Percentiles rank a stretch among this genome's conserved stretches.
Evolutionary conservation across 371 early-diverging fungal species (phyloP).

Genomic region (Mucor plumbeus): DNA sequence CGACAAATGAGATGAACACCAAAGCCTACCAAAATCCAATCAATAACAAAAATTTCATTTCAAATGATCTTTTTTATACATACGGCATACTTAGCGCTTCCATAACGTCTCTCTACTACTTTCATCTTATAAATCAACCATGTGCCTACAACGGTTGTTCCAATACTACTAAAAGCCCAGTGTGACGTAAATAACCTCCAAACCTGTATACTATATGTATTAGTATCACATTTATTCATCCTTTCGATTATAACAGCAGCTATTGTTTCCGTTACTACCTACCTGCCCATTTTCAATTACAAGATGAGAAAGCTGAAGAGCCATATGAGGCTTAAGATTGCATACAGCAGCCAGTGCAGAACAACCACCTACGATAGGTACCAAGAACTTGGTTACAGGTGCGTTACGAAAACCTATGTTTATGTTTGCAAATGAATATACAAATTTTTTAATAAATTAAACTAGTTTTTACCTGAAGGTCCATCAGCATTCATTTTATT

Average conservation of each 20-base stretch:
- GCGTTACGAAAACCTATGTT: constrained; percentile 67
- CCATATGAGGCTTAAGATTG: constrained; percentile 49
- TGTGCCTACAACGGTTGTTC: constrained; percentile 68
- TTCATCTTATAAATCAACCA: constrained; percentile 67
- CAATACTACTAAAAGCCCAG: constrained; percentile 57
- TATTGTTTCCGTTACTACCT: not conserved
- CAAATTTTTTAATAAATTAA: not conserved
- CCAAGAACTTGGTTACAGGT: constrained; percentile 67
- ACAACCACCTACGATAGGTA: constrained; percentile 62
- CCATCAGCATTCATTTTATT: constrained; percentile 28
- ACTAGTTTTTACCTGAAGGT: constrained; percentile 19
- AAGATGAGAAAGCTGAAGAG: constrained; percentile 43
- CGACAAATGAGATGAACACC: constrained; percentile 50
- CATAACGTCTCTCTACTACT: constrained; percentile 72
- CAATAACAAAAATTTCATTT: not conserved
- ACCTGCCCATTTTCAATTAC: constrained; percentile 56
- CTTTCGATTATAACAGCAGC: not conserved
- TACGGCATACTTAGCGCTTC: constrained; percentile 67
- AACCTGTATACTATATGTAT: constrained; percentile 33
- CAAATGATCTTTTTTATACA: not conserved
- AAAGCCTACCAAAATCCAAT: constrained; percentile 43
- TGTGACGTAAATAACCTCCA: constrained; percentile 63
- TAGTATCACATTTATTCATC: not conserved
- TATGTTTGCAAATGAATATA: not conserved
- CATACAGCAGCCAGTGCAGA: constrained; percentile 59